Percentiles rank a stretch among this genome's conserved stretches.
These are phyloP conservation scores for Candida taoyuanica DNA, from an alignment of 805 yeast species.

Conservation along the genomic window DNA sequence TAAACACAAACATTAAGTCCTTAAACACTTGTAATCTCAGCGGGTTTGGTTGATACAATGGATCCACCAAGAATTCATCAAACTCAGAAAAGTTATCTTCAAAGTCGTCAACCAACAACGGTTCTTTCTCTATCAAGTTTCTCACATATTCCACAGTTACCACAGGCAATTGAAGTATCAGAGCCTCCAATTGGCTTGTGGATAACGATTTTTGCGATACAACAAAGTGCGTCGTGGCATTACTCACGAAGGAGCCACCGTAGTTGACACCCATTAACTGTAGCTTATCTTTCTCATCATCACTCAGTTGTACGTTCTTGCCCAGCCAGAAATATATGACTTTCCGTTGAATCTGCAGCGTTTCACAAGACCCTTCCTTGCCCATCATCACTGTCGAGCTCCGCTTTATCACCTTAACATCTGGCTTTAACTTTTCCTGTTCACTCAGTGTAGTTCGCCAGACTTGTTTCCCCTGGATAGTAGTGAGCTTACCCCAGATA, in stretches of 20 bases:
- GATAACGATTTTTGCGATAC: neutral
- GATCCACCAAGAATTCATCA: constrained; percentile 22
- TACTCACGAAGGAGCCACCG: constrained; percentile 1
- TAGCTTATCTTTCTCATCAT: neutral
- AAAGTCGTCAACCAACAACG: constrained; percentile 17
- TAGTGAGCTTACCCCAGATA: neutral
- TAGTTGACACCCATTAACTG: constrained; percentile 1
- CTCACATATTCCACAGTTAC: constrained; percentile 23
- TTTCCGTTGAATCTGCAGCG: neutral
- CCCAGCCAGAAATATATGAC: neutral
- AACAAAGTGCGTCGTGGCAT: constrained; percentile 5
- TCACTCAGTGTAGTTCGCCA: neutral
- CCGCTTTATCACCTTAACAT: neutral
- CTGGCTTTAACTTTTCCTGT: neutral
- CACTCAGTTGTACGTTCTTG: no score
- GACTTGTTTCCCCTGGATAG: neutral
- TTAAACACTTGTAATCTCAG: constrained; percentile 24
- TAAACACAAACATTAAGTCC: constrained; percentile 24
- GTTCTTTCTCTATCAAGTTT: constrained; percentile 15
- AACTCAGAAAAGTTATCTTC: constrained; percentile 25
- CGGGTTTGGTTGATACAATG: constrained; percentile 21
- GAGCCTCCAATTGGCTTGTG: constrained; percentile 25
- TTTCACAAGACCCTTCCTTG: neutral
- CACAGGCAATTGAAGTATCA: constrained; percentile 29
- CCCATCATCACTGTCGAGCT: neutral